These are phyloP conservation scores for Spencermartinsiella ligniputridi DNA, from an alignment of 1,139 yeast species.

Conservation along the genomic window DNA sequence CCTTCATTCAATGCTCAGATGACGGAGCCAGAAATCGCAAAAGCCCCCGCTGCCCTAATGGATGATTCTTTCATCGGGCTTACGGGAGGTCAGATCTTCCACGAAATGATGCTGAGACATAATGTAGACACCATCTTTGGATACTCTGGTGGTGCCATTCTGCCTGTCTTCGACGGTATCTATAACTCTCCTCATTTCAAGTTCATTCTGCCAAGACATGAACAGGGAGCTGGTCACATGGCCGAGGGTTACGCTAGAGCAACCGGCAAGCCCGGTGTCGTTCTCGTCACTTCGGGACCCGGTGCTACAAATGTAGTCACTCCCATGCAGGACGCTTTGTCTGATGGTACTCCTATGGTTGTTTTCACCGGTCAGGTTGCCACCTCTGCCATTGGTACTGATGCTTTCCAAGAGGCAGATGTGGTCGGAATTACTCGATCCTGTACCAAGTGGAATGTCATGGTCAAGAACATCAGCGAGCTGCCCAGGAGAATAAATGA, in stretches of 20 bases:
- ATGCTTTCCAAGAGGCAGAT: constrained; percentile 99
- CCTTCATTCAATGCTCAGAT: constrained; percentile 41
- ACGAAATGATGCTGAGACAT: constrained; percentile 97
- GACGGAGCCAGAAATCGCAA: constrained; percentile 16
- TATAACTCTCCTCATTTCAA: constrained; percentile 84
- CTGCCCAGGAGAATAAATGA: constrained; percentile 93
- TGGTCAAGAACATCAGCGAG: constrained; percentile 94
- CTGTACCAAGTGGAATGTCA: constrained; percentile 98
- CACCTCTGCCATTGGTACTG: constrained; percentile 93
- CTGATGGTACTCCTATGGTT: constrained; percentile 95
- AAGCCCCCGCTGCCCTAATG: constrained; percentile 11
- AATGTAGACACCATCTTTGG: constrained; percentile 93
- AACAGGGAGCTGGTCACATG: constrained; percentile 99
- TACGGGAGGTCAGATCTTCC: constrained; percentile 96
- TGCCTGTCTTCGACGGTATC: constrained; percentile 96
- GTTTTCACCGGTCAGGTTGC: constrained; percentile 99
- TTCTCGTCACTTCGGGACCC: constrained; percentile 95
- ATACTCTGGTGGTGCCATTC: constrained; percentile 97
- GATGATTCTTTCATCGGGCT: constrained; percentile 90
- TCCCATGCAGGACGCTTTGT: constrained; percentile 95
- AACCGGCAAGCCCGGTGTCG: constrained; percentile 96
- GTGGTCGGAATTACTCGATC: constrained; percentile 94
- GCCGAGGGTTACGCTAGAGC: constrained; percentile 99
- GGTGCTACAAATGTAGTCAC: constrained; percentile 98
- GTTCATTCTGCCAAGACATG: constrained; percentile 92